phyloP scores from a whole-genome alignment of 23 red algal genomes.

The Gracilaria gracilis region DNA sequence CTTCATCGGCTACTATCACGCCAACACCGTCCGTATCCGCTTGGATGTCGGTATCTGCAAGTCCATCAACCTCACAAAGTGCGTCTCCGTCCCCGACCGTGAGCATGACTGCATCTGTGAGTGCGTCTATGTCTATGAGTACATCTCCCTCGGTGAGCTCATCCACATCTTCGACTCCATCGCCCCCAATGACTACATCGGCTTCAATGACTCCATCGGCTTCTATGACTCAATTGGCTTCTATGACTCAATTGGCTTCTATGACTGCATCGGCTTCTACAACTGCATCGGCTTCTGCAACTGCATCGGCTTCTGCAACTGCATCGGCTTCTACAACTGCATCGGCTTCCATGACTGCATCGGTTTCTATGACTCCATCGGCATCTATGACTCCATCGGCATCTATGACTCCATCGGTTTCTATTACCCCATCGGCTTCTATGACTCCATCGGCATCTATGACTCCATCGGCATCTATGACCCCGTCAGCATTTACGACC shows the following conservation, averaged over 20 bases:
- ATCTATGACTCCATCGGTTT: not conserved
- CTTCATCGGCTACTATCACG: not conserved
- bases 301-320: not conserved
- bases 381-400: not conserved
- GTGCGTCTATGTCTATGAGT: not conserved
- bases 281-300: not conserved
- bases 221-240: not conserved
- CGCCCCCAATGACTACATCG: not conserved
- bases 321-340: not conserved
- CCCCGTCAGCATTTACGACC: not conserved
- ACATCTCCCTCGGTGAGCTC: not conserved
- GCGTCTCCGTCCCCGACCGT: not conserved
- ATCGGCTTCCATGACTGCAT: not conserved
- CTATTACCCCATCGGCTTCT: not conserved
- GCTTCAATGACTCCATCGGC: not conserved
- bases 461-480: not conserved
- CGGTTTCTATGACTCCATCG: not conserved
- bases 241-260: not conserved
- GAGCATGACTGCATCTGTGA: not conserved
- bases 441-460: not conserved
- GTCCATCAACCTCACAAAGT: not conserved
- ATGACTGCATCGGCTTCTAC: not conserved
- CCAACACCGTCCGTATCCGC: not conserved
- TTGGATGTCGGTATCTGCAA: not conserved
- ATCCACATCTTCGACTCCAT: not conserved